Evolutionary conservation across 768 basidiomycete species (phyloP).

Genomic region (Scleroderma bovista): DNA sequence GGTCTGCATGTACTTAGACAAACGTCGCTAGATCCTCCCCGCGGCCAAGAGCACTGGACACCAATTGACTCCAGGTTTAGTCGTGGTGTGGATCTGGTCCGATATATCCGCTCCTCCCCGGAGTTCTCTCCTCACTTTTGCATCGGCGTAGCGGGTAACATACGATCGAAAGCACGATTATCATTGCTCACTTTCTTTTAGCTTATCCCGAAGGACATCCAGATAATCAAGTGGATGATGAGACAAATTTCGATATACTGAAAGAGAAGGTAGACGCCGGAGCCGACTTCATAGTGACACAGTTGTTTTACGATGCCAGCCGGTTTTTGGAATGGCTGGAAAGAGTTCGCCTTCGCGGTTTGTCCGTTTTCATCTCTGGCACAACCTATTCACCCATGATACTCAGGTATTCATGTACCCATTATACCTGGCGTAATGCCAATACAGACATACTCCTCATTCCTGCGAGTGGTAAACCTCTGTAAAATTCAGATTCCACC

Average conservation of each 20-base stretch:
- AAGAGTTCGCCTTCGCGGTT: conserved; percentile 69
- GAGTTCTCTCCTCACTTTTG: conserved; percentile 85
- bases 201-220: conserved; percentile 91
- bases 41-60: conserved; percentile 92
- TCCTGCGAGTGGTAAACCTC: conserved; percentile 84
- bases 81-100: conserved; percentile 85
- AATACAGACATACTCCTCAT: conserved; percentile 93
- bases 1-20: not conserved
- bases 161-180: not conserved
- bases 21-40: conserved; percentile 67
- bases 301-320: conserved; percentile 95
- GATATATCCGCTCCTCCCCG: conserved; percentile 73
- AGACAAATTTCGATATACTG: conserved; percentile 61
- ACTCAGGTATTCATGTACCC: conserved; percentile 77
- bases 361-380: conserved; percentile 8
- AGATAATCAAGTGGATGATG: conserved; percentile 53
- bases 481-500: conserved; percentile 77
- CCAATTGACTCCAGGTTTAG: conserved; percentile 79
- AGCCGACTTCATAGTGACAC: conserved; percentile 93
- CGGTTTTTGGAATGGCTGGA: conserved; percentile 76
- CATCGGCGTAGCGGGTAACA: conserved; percentile 86
- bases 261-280: conserved; percentile 91
- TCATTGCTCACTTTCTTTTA: conserved; percentile 20
- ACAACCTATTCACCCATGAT: conserved; percentile 5
- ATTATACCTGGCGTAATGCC: conserved; percentile 98